Base-by-base conservation (phyloP, 2,329 filamentous ascomycete species). In the Pezicula carpinea region DNA sequence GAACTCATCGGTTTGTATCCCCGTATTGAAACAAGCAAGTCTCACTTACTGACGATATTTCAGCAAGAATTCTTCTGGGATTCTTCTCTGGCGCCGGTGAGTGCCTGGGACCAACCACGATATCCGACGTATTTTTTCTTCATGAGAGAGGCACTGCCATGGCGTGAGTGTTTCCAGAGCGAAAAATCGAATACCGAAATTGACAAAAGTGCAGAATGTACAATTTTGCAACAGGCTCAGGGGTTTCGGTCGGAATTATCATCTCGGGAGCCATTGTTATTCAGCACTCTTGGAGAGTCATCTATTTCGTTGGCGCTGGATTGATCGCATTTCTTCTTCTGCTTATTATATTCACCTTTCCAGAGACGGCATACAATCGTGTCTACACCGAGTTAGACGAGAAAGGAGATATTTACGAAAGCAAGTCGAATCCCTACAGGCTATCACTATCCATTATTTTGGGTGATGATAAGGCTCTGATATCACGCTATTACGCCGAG, bases 111-210 rank as follows among this genome's bases (percentile, higher is more conserved):
- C 75, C 75, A 0, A 63, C 76, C 6, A 76, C 74, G 1, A 76
- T 79, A 39, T 65, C 74, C 3, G 77, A 80, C 51, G 60, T 79
- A 23, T 80, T 79, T 61, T 80, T 78, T 57, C 62, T 80, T 14
- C 76, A 81, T 50, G 73, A 81, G 55, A 66, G 77, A 43, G 76
- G 75, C 1, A 61, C 66, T 2, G 63, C 75, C 34, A 79, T 77
- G 72, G 70, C 73, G 53, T 70, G 57, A 53, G 69, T 64, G 5
- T 6, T 33, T n/a, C 6, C 6, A 14, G 8, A 10, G 18, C 21
- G 10, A 38, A 14, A 39, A n/a, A 21, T 19, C 5, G 40, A 18
- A 17, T n/a, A n/a, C 11, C 5, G 6, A 3, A 26, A 17, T 6
- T 19, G n/a, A 38, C 19, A 21, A 13, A 6, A 6, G 6, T 39